Evolutionary conservation across 2,329 filamentous ascomycete genomes (phyloP).

Genomic region (Aspergillus tubingensis): DNA sequence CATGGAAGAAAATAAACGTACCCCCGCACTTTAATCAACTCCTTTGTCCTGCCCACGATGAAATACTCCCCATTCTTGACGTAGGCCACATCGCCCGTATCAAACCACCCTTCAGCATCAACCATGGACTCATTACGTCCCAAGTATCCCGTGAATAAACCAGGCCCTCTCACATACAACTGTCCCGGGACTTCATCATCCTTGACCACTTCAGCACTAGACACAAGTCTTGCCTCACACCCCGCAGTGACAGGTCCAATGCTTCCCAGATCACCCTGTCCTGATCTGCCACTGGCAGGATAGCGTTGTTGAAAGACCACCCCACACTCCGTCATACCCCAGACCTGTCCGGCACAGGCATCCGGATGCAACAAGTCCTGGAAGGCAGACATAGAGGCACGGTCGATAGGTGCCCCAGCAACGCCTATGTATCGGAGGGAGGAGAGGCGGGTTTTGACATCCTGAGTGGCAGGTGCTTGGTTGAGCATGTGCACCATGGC

Average conservation of each 20-base stretch:
- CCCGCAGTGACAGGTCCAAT: slow-evolving; percentile 47
- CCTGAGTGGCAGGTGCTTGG: slow-evolving; percentile 16
- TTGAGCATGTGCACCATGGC: slow-evolving; percentile 37
- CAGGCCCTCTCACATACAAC: slow-evolving; percentile 35
- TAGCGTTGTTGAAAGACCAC: slow-evolving; percentile 35
- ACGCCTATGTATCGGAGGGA: slow-evolving; percentile 43
- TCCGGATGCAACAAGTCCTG: slow-evolving; percentile 38
- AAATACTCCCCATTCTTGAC: slow-evolving; percentile 28
- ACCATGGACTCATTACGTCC: slow-evolving; percentile 20
- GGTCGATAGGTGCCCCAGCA: slow-evolving; percentile 49
- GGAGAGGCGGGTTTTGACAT: slow-evolving; percentile 25
- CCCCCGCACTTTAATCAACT: slow-evolving; percentile 43
- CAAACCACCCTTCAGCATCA: slow-evolving; percentile 34
- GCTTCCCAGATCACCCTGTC: slow-evolving; percentile 42
- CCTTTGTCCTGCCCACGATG: slow-evolving; percentile 36
- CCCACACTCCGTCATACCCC: slow-evolving; percentile 55
- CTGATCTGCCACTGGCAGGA: neutral
- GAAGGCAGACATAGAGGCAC: slow-evolving; percentile 35
- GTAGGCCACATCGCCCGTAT: slow-evolving; percentile 35
- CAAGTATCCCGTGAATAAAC: slow-evolving; percentile 31
- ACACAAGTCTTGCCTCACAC: slow-evolving; percentile 28
- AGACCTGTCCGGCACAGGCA: slow-evolving; percentile 46
- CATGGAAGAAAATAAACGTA: slow-evolving; percentile 1
- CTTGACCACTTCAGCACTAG: neutral
- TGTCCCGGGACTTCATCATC: neutral